A percentile compares a stretch with the other conserved stretches of the same genome.
phyloP scores from a whole-genome alignment of 495 filamentous ascomycete species.

The Aspergillus nanangensis region DNA sequence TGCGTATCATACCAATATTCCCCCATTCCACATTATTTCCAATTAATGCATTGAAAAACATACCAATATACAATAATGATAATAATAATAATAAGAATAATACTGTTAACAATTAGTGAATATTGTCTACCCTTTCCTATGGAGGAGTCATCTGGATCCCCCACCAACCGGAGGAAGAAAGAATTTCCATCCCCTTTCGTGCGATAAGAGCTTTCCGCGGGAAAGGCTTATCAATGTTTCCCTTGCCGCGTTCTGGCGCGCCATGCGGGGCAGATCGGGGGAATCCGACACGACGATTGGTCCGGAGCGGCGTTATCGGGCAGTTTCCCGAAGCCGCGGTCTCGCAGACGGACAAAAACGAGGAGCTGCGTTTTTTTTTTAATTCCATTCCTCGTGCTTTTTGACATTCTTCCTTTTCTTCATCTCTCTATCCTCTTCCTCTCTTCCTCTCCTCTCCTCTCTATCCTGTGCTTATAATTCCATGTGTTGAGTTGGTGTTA shows the following conservation, averaged over 20 bases:
- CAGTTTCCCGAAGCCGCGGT: constrained; percentile 1
- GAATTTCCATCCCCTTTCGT: no score
- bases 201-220: neutral
- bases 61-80: no score
- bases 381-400: neutral
- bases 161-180: neutral
- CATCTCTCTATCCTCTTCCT: neutral
- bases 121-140: neutral
- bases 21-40: no score
- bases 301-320: neutral
- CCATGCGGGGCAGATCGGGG: neutral
- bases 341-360: neutral
- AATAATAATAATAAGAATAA: no score
- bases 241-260: neutral
- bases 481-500: neutral
- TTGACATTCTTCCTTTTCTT: neutral
- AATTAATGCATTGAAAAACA: no score
- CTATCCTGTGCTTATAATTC: neutral
- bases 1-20: no score
- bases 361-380: neutral
- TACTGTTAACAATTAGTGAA: no score
- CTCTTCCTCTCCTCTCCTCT: neutral
- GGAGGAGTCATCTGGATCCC: neutral
- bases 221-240: neutral
- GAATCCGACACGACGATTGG: neutral